Evolutionary conservation across 208 protist species (phyloP), one percentile per base, ranked within the genome.

Genomic region (Leishmania martiniquensis): DNA sequence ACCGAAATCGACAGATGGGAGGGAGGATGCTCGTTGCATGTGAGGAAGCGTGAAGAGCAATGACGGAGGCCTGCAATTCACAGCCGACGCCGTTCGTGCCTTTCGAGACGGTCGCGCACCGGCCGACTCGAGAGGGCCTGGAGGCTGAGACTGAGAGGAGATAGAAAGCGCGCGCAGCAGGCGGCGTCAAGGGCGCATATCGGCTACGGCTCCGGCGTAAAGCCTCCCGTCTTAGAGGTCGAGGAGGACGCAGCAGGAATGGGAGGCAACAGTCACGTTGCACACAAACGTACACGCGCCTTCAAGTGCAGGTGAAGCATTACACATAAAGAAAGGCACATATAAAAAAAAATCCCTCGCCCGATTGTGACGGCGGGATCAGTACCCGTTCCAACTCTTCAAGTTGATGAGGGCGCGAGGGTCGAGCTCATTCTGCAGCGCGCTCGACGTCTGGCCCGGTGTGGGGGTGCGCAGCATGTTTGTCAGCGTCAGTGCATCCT

Each of bases 401-500:
- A 92, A 72, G 34, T 90, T 82, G 7, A 83, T 42, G 32, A 96
- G 83, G n/a, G 83, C 81, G 39, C 88, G 85, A 7, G 92, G 90
- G 74, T 96, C 90, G 37, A 96, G 78, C 71, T 94, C 90, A 32
- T 96, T 92, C 80, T 96, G 92, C 6, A 96, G 84, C 22, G 92
- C 92, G 44, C 85, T 89, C 0, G 90, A 93, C 29, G 89, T 93
- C 83, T 93, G 81, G 51, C 92, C 92, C 9, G 92, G 92, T 29
- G 92, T 94, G 44, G 92, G 92, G 6, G 90, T 92, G 72, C 85
- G 78, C 69, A 94, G 81, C 89, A 93, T 93, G 79, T 92, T 96
- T 3, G 86, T 88, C 12, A 96, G 83, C 45, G 92, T 85, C 44
- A 96, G 81, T 6, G 92, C 83, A 51, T 96, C 90, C 71, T 91